These are phyloP conservation scores for Batkoa obscura DNA, from an alignment of 371 early-diverging fungal genomes.

Conservation along the genomic window DNA sequence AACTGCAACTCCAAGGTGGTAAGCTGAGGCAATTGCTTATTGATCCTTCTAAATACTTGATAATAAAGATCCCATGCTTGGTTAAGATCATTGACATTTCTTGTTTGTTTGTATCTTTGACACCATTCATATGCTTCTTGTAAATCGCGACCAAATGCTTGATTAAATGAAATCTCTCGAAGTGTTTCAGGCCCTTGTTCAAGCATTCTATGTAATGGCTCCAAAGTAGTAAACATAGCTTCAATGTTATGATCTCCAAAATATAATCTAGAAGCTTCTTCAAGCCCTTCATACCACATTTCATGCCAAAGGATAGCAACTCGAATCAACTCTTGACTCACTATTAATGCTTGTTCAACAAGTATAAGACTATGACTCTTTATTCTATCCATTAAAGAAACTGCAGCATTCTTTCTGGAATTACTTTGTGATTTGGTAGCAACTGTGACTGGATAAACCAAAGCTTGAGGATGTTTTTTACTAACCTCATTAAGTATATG, in stretches of 20 bases:
- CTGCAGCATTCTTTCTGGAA: conserved; percentile 61
- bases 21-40: conserved; percentile 63
- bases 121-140: conserved; percentile 86
- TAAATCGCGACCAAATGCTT: conserved; percentile 82
- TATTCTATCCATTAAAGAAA: conserved; percentile 86
- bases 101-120: conserved; percentile 52
- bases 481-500: conserved; percentile 84
- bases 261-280: conserved; percentile 76
- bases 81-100: conserved; percentile 63
- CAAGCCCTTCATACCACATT: conserved; percentile 94
- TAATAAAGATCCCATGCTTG: conserved; percentile 96
- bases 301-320: conserved; percentile 95
- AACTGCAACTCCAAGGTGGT: conserved; percentile 75
- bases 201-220: conserved; percentile 77
- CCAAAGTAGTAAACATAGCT: conserved; percentile 80
- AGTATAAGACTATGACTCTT: conserved; percentile 56
- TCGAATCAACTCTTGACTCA: conserved; percentile 91
- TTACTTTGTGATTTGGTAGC: conserved; percentile 82
- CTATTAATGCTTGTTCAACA: conserved; percentile 87
- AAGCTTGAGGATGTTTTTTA: conserved; percentile 89
- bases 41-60: conserved; percentile 69
- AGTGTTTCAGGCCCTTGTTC: conserved; percentile 85
- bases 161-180: conserved; percentile 85
- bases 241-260: conserved; percentile 73
- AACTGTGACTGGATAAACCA: conserved; percentile 89